Percentiles rank a stretch among this genome's conserved stretches.
phyloP scores from a whole-genome alignment of 257 asterid species.

The Solanum ossicruentum region DNA sequence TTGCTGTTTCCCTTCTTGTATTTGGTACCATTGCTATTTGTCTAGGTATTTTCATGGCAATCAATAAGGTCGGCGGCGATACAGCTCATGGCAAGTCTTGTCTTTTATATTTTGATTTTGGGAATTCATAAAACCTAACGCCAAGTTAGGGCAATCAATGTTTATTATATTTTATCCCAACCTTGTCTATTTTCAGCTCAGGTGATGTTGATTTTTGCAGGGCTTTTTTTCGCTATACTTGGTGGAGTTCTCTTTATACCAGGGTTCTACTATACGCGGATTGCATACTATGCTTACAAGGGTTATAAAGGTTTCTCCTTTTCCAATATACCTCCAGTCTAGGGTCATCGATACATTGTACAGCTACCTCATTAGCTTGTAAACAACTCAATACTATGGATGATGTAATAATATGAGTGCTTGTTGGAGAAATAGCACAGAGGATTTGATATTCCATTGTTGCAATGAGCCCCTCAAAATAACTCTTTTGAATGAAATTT shows the following conservation, averaged over 20 bases:
- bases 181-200: neutral
- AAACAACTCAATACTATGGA: neutral
- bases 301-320: conserved; percentile 95
- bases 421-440: neutral
- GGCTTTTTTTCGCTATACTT: conserved; percentile 67
- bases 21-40: conserved; percentile 72
- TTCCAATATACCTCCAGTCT: conserved; percentile 79
- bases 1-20: conserved; percentile 77
- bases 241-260: conserved; percentile 86
- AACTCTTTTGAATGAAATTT: neutral
- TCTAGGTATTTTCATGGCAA: conserved; percentile 71
- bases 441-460: neutral
- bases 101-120: too few relatives aligned
- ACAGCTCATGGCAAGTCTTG: conserved; percentile 34
- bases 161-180: too few relatives aligned
- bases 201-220: conserved; percentile 15
- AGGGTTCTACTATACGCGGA: conserved; percentile 85
- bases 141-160: too few relatives aligned
- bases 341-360: conserved; percentile 35
- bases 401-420: neutral
- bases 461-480: neutral
- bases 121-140: too few relatives aligned
- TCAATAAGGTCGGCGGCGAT: conserved; percentile 82
- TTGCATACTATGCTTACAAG: conserved; percentile 94
- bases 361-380: conserved; percentile 13